phyloP scores from a whole-genome alignment of 495 filamentous ascomycete species.

The Xylaria castorea region DNA sequence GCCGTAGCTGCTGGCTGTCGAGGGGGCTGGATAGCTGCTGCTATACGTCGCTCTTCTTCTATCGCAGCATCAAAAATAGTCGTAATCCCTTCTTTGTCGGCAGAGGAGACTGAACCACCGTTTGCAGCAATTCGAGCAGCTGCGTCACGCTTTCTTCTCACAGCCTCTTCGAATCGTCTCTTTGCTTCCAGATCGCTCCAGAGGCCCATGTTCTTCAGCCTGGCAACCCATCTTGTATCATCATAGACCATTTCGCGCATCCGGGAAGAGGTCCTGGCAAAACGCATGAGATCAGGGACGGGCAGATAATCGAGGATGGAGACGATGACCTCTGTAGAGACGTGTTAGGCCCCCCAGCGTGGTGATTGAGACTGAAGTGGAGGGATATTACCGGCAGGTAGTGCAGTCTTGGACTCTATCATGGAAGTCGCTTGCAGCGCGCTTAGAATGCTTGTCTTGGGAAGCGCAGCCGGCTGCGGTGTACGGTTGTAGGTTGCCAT shows the following conservation, averaged over 20 bases:
- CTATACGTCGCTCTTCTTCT: constrained; percentile 59
- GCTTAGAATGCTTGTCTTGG: constrained; percentile 65
- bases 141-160: constrained; percentile 69
- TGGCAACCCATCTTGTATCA: constrained; percentile 91
- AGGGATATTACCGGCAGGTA: constrained; percentile 72
- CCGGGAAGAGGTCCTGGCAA: constrained; percentile 85
- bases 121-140: constrained; percentile 36
- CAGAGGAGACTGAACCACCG: constrained; percentile 30
- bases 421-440: constrained; percentile 80
- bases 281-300: constrained; percentile 79
- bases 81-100: constrained; percentile 41
- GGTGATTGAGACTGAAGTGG: neutral
- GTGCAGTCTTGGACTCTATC: constrained; percentile 71
- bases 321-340: constrained; percentile 77
- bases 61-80: constrained; percentile 75
- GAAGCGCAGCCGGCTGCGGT: constrained; percentile 52
- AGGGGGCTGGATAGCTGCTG: constrained; percentile 26
- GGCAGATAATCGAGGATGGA: constrained; percentile 89
- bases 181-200: constrained; percentile 93
- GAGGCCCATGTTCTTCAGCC: constrained; percentile 81
- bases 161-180: constrained; percentile 73
- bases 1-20: constrained; percentile 33
- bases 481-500: constrained; percentile 74
- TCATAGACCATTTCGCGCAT: constrained; percentile 99
- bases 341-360: constrained; percentile 14